phyloP scores from a whole-genome alignment of 441 rosid genomes.

The Aleurites moluccanus region DNA sequence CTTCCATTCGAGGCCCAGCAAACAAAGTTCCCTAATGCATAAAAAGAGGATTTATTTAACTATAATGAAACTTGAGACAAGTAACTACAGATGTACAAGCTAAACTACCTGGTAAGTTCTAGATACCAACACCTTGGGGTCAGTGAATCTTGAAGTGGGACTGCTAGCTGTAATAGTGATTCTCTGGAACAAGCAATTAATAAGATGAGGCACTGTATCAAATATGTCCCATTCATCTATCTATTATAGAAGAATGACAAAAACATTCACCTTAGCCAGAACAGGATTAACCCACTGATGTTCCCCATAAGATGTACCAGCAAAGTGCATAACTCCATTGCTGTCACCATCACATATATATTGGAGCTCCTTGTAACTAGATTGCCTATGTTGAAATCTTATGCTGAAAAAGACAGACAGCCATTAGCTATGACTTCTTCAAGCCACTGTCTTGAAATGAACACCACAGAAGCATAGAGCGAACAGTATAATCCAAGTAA shows the following conservation, averaged over 20 bases:
- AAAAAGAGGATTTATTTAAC: slow-evolving; percentile 6
- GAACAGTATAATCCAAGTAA: not conserved
- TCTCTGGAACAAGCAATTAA: slow-evolving; percentile 52
- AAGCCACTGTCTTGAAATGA: not conserved
- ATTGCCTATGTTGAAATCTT: slow-evolving; percentile 78
- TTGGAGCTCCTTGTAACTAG: slow-evolving; percentile 95
- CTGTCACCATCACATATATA: slow-evolving; percentile 97
- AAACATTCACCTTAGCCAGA: slow-evolving; percentile 64
- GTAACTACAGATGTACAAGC: not conserved
- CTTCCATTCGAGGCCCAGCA: slow-evolving; percentile 85
- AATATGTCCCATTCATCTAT: not conserved
- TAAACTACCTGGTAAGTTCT: slow-evolving; percentile 75
- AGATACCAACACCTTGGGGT: slow-evolving; percentile 85
- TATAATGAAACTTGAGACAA: not conserved
- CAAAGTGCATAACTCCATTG: slow-evolving; percentile 86
- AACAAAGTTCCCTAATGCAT: slow-evolving; percentile 70
- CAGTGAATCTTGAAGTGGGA: slow-evolving; percentile 86
- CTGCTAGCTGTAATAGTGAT: slow-evolving; percentile 74
- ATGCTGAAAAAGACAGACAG: slow-evolving; percentile 31
- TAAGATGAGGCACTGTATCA: slow-evolving; percentile 21
- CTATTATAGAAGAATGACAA: slow-evolving; percentile 11
- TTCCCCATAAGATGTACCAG: slow-evolving; percentile 90
- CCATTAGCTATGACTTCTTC: slow-evolving; percentile 13
- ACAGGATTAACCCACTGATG: slow-evolving; percentile 99
- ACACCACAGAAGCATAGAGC: slow-evolving; percentile 8